Evolutionary conservation across 495 filamentous ascomycete genomes (phyloP).

Genomic region (Tuber microsphaerosporum): DNA sequence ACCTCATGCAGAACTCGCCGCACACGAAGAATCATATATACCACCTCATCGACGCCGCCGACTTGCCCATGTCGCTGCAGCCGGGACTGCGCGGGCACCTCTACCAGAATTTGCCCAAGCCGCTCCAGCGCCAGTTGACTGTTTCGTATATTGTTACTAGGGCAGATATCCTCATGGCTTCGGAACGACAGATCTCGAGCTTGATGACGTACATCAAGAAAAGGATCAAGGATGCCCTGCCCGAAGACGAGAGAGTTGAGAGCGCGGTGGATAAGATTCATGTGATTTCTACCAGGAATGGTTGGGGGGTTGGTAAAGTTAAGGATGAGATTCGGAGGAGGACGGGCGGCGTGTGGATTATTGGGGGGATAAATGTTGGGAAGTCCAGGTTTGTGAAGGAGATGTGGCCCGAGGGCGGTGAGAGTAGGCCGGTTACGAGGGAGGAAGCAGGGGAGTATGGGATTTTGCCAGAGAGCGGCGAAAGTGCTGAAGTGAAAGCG

Average conservation of each 20-base stretch:
- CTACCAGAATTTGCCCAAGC: slow-evolving; percentile 13
- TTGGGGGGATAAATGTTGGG: slow-evolving; percentile 95
- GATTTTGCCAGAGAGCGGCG: slow-evolving; percentile 33
- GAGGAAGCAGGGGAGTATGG: slow-evolving; percentile 38
- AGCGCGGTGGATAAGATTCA: slow-evolving; percentile 13
- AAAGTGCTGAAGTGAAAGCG: slow-evolving; percentile 41
- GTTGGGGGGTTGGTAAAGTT: slow-evolving; percentile 34
- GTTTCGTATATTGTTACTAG: slow-evolving; percentile 86
- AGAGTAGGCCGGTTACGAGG: slow-evolving; percentile 23
- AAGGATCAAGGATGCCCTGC: slow-evolving; percentile 65
- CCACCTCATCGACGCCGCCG: slow-evolving; percentile 93
- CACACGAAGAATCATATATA: slow-evolving; percentile 87
- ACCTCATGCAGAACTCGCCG: slow-evolving; percentile 77
- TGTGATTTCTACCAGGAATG: slow-evolving; percentile 29
- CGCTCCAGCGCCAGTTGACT: slow-evolving; percentile 49
- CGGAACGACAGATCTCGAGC: slow-evolving; percentile 67
- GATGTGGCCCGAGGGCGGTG: slow-evolving; percentile 40
- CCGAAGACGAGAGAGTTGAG: slow-evolving; percentile 49
- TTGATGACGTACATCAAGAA: slow-evolving; percentile 74
- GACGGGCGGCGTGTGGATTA: slow-evolving; percentile 88
- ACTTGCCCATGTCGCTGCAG: slow-evolving; percentile 88
- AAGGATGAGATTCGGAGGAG: slow-evolving; percentile 44
- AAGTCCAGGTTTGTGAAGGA: slow-evolving; percentile 77
- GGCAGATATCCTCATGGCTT: slow-evolving; percentile 73
- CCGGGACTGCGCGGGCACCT: slow-evolving; percentile 53